A percentile compares a stretch with the other conserved stretches of the same genome.
Evolutionary conservation across 495 filamentous ascomycete species (phyloP).

Genomic region (Lophium mytilinum): DNA sequence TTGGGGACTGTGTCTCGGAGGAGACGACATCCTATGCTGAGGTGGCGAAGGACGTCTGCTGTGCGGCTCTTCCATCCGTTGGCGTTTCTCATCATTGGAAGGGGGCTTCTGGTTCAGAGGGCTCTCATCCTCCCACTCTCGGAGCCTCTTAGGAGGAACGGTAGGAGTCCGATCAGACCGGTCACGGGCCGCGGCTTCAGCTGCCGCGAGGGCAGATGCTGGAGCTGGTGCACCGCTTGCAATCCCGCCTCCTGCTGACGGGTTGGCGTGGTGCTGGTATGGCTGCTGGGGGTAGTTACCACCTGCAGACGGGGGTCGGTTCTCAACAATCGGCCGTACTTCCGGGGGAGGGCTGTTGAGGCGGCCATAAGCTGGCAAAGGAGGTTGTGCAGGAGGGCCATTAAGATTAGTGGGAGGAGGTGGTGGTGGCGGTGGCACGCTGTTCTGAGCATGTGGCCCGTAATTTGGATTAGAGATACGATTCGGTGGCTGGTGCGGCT

Average conservation of each 20-base stretch:
- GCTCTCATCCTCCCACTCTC: conserved; percentile 86
- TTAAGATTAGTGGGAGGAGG: conserved; percentile 47
- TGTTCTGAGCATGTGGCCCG: conserved; percentile 40
- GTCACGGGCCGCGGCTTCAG: conserved; percentile 71
- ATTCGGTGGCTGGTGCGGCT: conserved; percentile 35
- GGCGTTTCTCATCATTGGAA: conserved; percentile 70
- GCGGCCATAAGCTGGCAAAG: conserved; percentile 50
- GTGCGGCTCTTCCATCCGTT: conserved; percentile 69
- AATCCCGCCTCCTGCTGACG: conserved; percentile 56
- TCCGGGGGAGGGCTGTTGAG: conserved; percentile 73
- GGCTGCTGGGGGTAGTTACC: conserved; percentile 73
- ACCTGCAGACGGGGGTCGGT: conserved; percentile 74
- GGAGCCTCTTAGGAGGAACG: conserved; percentile 71
- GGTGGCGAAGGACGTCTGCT: conserved; percentile 45
- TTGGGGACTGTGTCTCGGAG: conserved; percentile 68
- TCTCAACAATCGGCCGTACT: conserved; percentile 77
- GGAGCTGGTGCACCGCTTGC: conserved; percentile 70
- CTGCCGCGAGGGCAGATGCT: conserved; percentile 61
- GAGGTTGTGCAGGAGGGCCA: conserved; percentile 29
- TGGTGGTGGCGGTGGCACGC: conserved; percentile 51
- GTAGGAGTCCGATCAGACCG: conserved; percentile 68
- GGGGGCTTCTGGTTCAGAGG: conserved; percentile 70
- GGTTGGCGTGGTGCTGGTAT: conserved; percentile 63
- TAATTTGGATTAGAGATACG: conserved; percentile 68
- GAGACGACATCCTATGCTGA: conserved; percentile 16